Evolutionary conservation across 78 protist species (phyloP), one percentile per base, ranked within the genome.

Genomic region (Chrysochromulina parva): DNA sequence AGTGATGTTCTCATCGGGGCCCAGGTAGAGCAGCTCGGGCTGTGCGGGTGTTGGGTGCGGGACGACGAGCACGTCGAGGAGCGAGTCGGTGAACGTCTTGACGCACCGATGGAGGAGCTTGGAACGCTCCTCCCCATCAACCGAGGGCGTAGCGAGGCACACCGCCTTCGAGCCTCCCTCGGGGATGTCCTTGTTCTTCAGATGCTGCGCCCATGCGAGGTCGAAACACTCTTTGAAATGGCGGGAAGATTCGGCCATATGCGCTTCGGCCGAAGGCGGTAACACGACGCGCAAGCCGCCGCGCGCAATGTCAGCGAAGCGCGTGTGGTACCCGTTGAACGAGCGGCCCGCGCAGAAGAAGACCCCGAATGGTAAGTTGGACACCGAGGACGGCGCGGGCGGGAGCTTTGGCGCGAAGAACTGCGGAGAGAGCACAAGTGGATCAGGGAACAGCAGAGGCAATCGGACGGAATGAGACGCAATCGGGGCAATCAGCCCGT

Each of bases 101-200:
- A 95, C 94, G 58, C 94, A 5, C 62, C 62, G 24, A 58, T 58
- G 62, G 24, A 58, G 62, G 7, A 58, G 62, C 62, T 7, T 13
- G 13, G 62, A 14, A 14, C 62, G 62, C 24, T 58, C 62, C 24
- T 7, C 62, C 13, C 62, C 62, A 20, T 9, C n/a, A 17, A 19
- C 28, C 16, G 38, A 38, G 38, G 71, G 71, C 14, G 9, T 13
- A 20, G 67, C 76, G 74, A 88, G 86, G 57, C 96, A 65, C 5
- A 94, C 94, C 26, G 97, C 97, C 95, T 97, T 97, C 57, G 94
- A 74, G 54, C 98, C 98, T 59, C 97, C 97, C 93, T 97, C 98
- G 26, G 98, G 97, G 53, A 97, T 96, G 90, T 97, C 98, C 93
- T 97, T 96, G 94, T 96, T 96, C 94, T 96, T 96, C 55, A 90